Base-by-base conservation (phyloP, 495 filamentous ascomycete genomes). In the Pyronema omphalodes region DNA sequence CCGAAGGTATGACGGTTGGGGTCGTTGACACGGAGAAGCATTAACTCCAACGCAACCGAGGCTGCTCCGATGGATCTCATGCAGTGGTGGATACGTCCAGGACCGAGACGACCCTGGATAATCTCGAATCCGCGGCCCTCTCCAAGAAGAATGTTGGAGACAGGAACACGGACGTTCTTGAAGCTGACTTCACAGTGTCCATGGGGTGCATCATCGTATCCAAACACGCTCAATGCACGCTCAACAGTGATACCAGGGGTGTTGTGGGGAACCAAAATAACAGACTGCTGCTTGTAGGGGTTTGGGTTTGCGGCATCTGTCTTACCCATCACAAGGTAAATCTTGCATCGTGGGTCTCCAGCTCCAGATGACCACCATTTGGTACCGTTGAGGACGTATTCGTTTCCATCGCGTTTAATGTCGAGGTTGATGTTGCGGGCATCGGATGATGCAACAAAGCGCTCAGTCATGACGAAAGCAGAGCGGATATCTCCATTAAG, bases 341-440 rank as follows among this genome's bases (percentile, higher is more conserved):
- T 67, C 66, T 81, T 78, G 72, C 88, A 94, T 59, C 88, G 76
- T 52, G 86, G 86, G 66, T 94, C 88, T 44, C 88, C 88, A 18
- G 88, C 88, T 52, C 88, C 88, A 55, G 82, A 87, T 57, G 81
- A 87, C 88, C 88, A 94, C 88, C 88, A 94, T 85, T 94, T 94
- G 55, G 81, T 80, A 55, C 88, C 88, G 63, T 93, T 93, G 9
- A 94, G 72, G 23, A 93, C 74, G 60, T 86, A 94, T 58, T 87
- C 74, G 65, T 87, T 75, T 2, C 88, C 88, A 52, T 89, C 84
- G 48, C 72, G 79, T 52, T 71, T 79, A 61, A 94, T 93, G 52
- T 76, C 77, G 61, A 94, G 67, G 65, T 85, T 73, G 57, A 94
- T 93, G 63, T 94, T 94, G 15, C 75, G 86, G 9, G 88, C 88